Evolutionary conservation across 2,329 filamentous ascomycete genomes (phyloP), one percentile per base, ranked within the genome.

Genomic region (Pseudogymnoascus sp.): DNA sequence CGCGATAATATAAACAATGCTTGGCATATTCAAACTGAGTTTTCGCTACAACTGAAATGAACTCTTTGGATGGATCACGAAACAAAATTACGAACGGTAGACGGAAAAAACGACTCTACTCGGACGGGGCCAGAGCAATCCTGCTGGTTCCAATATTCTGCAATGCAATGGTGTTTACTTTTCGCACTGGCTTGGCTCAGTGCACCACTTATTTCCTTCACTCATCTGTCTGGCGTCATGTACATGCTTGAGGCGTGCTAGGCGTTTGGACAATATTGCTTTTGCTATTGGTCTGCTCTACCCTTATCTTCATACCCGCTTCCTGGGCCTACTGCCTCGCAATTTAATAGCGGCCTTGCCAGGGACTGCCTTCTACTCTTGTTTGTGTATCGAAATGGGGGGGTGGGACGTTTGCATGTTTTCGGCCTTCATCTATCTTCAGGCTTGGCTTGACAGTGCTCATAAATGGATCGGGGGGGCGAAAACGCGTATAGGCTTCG

Each of bases 1-100:
- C 42, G 35, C 31, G 35, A 46, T 38, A 23, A 62, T 62, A 60
- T 60, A 38, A 40, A 40, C 59, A 60, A 60, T 42, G 59, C 50
- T 56, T 56, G 50, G 50, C 50, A 60, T 60, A 60, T 40, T 60
- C 59, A 60, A 60, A 40, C 5, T 60, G 59, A 60, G 33, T 38
- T 17, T 60, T 60, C 38, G 59, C 59, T 60, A 38, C 33, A 40
- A 38, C 59, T 60, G 38, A 60, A 42, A 60, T 42, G 59, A 42
- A 42, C 59, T 60, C 59, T 40, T 40, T 60, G 59, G 59, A 60
- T 60, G 59, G 35, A 42, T 60, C 38, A 60, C 59, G 59, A 60
- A 40, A 56, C n/a, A 56, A 26, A 38, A 60, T 60, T 60, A 60
- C 59, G 59, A 60, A 23, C 38, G 35, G 38, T 60, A 60, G 59